Evolutionary conservation across 805 yeast genomes (phyloP).

Genomic region (Lipomyces sp.): DNA sequence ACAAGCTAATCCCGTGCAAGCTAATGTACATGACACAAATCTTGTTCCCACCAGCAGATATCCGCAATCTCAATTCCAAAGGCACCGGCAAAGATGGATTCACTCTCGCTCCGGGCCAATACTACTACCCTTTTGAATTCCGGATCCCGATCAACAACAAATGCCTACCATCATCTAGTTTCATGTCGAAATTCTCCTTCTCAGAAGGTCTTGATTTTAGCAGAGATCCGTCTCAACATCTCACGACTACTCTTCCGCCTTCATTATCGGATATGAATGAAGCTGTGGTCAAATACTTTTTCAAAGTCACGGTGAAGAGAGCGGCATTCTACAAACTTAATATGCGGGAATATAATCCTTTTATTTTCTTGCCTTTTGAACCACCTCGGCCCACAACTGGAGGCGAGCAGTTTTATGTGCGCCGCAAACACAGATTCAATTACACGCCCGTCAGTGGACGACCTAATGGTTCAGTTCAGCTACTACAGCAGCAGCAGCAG

Average conservation of each 20-base stretch:
- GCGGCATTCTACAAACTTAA: constrained; percentile 56
- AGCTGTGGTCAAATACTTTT: constrained; percentile 44
- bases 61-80: constrained; percentile 30
- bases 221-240: constrained; percentile 32
- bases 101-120: constrained; percentile 46
- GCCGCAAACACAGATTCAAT: constrained; percentile 43
- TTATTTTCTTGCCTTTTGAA: constrained; percentile 57
- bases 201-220: constrained; percentile 33
- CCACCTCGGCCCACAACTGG: constrained; percentile 36
- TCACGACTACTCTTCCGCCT: constrained; percentile 43
- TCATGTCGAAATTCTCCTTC: constrained; percentile 17
- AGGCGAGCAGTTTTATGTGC: constrained; percentile 50
- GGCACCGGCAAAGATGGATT: constrained; percentile 39
- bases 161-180: constrained; percentile 24
- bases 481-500: too few relatives aligned
- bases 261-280: constrained; percentile 41
- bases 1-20: constrained; percentile 9
- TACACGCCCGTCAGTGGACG: constrained; percentile 11
- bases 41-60: constrained; percentile 47
- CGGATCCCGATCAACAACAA: constrained; percentile 43
- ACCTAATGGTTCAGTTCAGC: background rate
- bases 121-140: constrained; percentile 46
- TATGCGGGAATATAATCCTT: constrained; percentile 54
- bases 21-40: constrained; percentile 42
- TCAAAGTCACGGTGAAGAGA: constrained; percentile 65